A percentile compares a stretch with the other conserved stretches of the same genome.
Evolutionary conservation across 495 filamentous ascomycete genomes (phyloP).

Genomic region (Pyrenula aspistea): DNA sequence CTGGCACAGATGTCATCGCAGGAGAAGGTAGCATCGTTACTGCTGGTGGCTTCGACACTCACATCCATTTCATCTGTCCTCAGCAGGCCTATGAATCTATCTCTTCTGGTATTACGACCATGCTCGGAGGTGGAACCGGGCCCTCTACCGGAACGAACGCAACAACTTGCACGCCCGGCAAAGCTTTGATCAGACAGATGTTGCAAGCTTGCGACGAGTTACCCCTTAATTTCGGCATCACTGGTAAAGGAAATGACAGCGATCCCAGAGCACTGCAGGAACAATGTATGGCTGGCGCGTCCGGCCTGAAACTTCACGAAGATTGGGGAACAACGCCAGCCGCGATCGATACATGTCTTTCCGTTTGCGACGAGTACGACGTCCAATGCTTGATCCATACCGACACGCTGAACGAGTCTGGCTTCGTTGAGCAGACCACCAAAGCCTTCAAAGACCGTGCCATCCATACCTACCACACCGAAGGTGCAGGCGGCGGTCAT

Average conservation of each 20-base stretch:
- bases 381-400: slow-evolving; percentile 96
- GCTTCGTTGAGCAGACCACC: slow-evolving; percentile 91
- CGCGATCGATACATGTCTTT: slow-evolving; percentile 83
- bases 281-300: slow-evolving; percentile 73
- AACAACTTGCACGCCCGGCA: slow-evolving; percentile 88
- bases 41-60: slow-evolving; percentile 81
- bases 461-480: slow-evolving; percentile 98
- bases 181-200: slow-evolving; percentile 80
- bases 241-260: slow-evolving; percentile 92
- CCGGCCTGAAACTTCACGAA: slow-evolving; percentile 91
- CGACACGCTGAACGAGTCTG: slow-evolving; percentile 94
- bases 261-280: slow-evolving; percentile 59
- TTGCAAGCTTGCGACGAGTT: slow-evolving; percentile 77
- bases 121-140: slow-evolving; percentile 90
- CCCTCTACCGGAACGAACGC: slow-evolving; percentile 91
- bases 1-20: slow-evolving; percentile 91
- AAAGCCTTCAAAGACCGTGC: slow-evolving; percentile 77
- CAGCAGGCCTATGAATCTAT: slow-evolving; percentile 85
- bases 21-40: slow-evolving; percentile 90
- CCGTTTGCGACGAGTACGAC: slow-evolving; percentile 81
- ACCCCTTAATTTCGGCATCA: slow-evolving; percentile 90
- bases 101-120: slow-evolving; percentile 79
- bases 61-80: slow-evolving; percentile 95
- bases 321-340: slow-evolving; percentile 94
- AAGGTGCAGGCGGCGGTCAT: slow-evolving; percentile 92